These are phyloP conservation scores for Sesbania bispinosa DNA, from an alignment of 306 rosid genomes.

Conservation along the genomic window DNA sequence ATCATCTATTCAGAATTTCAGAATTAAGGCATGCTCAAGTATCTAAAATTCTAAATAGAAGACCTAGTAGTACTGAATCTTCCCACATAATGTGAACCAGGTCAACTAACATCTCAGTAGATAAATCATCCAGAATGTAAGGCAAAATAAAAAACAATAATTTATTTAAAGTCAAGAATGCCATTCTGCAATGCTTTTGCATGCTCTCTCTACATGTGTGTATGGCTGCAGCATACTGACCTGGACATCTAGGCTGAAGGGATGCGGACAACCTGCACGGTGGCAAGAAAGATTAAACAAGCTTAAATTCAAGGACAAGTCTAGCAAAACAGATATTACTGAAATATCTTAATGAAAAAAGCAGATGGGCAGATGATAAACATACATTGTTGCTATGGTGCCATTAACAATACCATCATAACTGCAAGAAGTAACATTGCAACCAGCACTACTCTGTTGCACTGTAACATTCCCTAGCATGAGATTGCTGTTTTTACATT, in stretches of 20 bases:
- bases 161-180: background rate
- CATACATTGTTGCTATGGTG: constrained; percentile 74
- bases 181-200: constrained; percentile 1
- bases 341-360: constrained; percentile 3
- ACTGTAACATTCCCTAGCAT: constrained; percentile 80
- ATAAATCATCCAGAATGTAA: background rate
- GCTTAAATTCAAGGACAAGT: background rate
- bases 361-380: background rate
- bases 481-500: constrained; percentile 79
- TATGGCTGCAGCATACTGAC: constrained; percentile 34
- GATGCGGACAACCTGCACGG: constrained; percentile 66
- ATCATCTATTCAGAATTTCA: constrained; percentile 3
- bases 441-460: constrained; percentile 79
- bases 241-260: constrained; percentile 97
- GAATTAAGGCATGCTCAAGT: background rate
- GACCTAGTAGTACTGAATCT: background rate
- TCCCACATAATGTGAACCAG: background rate
- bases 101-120: background rate
- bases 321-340: background rate
- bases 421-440: constrained; percentile 84
- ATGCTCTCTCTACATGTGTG: background rate
- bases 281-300: constrained; percentile 11
- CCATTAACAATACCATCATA: constrained; percentile 84
- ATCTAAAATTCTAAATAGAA: background rate
- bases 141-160: background rate